These are phyloP conservation scores for Boletus patriciae DNA, from an alignment of 768 basidiomycete species.

Conservation along the genomic window DNA sequence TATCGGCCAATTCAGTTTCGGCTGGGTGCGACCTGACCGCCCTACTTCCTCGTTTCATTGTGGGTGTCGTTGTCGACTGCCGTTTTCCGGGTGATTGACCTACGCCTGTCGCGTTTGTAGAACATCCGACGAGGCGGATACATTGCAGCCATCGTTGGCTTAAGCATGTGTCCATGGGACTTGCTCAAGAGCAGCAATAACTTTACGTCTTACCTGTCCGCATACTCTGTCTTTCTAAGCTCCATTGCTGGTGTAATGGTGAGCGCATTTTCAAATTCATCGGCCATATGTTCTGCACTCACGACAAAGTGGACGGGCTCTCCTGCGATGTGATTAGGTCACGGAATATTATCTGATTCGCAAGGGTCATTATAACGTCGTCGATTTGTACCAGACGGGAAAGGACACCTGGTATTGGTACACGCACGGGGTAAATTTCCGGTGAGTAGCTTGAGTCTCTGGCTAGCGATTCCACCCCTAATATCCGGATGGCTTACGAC, in stretches of 20 bases:
- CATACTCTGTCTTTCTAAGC: conserved; percentile 78
- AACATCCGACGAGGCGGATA: conserved; percentile 86
- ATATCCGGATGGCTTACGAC: conserved; percentile 3
- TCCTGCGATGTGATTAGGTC: conserved; percentile 43
- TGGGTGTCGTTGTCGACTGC: conserved; percentile 32
- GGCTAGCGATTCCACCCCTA: background rate
- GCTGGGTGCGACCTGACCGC: conserved; percentile 84
- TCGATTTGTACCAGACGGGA: conserved; percentile 62
- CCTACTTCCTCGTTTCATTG: conserved; percentile 73
- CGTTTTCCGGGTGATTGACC: background rate
- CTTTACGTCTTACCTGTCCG: conserved; percentile 80
- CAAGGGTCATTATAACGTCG: conserved; percentile 66
- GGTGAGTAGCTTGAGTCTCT: conserved; percentile 36
- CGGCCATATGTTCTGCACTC: background rate
- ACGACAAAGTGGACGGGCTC: background rate
- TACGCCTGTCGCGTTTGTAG: conserved; percentile 30
- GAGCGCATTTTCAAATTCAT: conserved; percentile 9
- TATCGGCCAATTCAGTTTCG: conserved; percentile 79
- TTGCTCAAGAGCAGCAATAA: conserved; percentile 68
- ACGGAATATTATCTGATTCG: conserved; percentile 78
- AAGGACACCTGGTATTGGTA: conserved; percentile 74
- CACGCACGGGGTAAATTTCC: conserved; percentile 69
- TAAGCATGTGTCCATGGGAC: conserved; percentile 79
- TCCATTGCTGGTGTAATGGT: conserved; percentile 84
- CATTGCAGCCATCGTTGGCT: conserved; percentile 73